Base-by-base conservation (phyloP, 2,329 filamentous ascomycete species). In the Fusarium solani-melongenae region DNA sequence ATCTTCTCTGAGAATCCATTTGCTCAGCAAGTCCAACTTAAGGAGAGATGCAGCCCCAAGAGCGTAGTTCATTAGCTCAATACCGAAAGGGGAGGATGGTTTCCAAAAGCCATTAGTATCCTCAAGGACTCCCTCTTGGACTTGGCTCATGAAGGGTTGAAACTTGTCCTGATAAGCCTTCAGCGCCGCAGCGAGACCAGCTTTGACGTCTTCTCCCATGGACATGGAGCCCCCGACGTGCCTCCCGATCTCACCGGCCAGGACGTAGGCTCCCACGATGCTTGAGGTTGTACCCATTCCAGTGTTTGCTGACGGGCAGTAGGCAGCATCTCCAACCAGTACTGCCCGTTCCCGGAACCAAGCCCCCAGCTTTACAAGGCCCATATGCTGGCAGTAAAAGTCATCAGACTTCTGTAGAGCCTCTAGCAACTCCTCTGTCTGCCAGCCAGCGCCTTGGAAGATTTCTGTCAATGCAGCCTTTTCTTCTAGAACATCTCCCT, bases 281-380 rank as follows among this genome's bases (percentile, higher is more conserved):
- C 85, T 84, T 0, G 82, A 73, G 2, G 85, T 86, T 0, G 87
- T 89, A 0, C 89, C 88, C 81, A 87, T 84, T 0, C 89, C 89
- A 0, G 85, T 86, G 5, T 86, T 69, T 0, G 85, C 83, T 0
- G 84, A 83, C 0, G 88, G 87, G 27, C 84, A 86, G 72, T 85
- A 87, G 0, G 80, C 88, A 2, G 90, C 87, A 70, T 92, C 89
- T 0, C 89, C 89, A 0, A 90, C 60, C 0, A 90, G 80, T 2
- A 82, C 84, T 4, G 89, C 83, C 0, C 88, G 84, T 0, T 86
- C 85, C 0, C 78, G 78, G 3, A 80, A 84, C 86, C 84, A 89
- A 6, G 70, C 72, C 1, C 82, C 76, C 64, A 87, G 70, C 60
- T 83, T 84, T 44, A 91, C 84, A 51, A 86, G 83, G 0, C 81